Conservation (phyloP, 2,329 filamentous ascomycete genomes). For the Fusarium graminum region DNA sequence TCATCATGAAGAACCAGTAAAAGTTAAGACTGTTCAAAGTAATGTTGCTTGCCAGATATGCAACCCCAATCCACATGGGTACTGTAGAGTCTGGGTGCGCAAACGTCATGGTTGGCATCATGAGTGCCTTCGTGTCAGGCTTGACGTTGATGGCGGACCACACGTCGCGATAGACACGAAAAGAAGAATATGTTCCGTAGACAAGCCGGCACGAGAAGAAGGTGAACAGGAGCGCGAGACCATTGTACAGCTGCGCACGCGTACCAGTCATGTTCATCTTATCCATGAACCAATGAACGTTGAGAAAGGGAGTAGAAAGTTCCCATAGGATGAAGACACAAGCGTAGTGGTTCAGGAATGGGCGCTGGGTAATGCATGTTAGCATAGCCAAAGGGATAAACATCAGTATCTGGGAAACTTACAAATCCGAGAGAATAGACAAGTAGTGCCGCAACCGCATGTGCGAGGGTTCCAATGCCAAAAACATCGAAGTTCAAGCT, state of each 20-base stretch:
- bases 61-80: constrained; percentile 76
- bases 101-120: constrained; percentile 56
- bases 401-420: constrained; percentile 56
- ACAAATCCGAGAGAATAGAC: constrained; percentile 86
- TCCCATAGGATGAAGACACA: constrained; percentile 88
- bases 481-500: constrained; percentile 77
- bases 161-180: constrained; percentile 77
- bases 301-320: constrained; percentile 85
- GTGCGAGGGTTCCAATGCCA: constrained; percentile 80
- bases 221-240: constrained; percentile 75
- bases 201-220: constrained; percentile 84
- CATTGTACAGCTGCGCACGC: constrained; percentile 80
- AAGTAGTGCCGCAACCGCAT: constrained; percentile 78
- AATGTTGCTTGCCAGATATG: constrained; percentile 78
- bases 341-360: constrained; percentile 87
- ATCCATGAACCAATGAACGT: constrained; percentile 93
- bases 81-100: constrained; percentile 64
- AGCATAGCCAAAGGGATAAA: background rate
- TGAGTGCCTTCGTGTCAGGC: constrained; percentile 51
- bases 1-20: constrained; percentile 91
- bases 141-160: constrained; percentile 63
- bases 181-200: constrained; percentile 81
- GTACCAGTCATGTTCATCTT: constrained; percentile 85
- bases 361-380: constrained; percentile 66
- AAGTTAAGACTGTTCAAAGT: constrained; percentile 82